Percentiles rank a stretch among this genome's conserved stretches.
phyloP scores from a whole-genome alignment of 257 asterid species.

The Solanum virginianum region DNA sequence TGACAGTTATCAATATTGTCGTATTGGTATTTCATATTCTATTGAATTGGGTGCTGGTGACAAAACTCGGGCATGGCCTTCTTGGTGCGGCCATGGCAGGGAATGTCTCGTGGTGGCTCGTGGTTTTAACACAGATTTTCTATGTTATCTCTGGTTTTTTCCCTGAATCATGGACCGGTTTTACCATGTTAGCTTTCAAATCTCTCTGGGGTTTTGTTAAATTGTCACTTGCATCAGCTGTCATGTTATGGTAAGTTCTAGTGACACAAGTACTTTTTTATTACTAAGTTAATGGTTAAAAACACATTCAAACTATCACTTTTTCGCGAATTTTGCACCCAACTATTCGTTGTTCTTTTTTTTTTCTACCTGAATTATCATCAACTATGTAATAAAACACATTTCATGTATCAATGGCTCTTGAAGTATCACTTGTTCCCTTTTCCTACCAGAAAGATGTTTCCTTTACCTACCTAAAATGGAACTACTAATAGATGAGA shows the following conservation, averaged over 20 bases:
- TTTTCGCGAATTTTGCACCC: neutral
- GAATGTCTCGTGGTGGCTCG: slow-evolving; percentile 74
- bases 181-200: slow-evolving; percentile 50
- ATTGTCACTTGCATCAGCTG: slow-evolving; percentile 75
- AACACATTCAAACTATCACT: too few relatives aligned
- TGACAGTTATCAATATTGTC: slow-evolving; percentile 42
- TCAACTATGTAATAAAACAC: too few relatives aligned
- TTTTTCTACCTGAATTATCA: too few relatives aligned
- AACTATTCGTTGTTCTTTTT: neutral
- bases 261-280: neutral
- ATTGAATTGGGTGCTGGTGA: slow-evolving; percentile 58
- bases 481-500: neutral
- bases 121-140: slow-evolving; percentile 56
- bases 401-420: too few relatives aligned
- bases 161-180: slow-evolving; percentile 78
- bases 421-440: too few relatives aligned
- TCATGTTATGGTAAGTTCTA: slow-evolving; percentile 67
- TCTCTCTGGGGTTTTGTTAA: slow-evolving; percentile 50
- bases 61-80: slow-evolving; percentile 39
- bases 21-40: slow-evolving; percentile 48
- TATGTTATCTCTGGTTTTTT: slow-evolving; percentile 60
- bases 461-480: too few relatives aligned
- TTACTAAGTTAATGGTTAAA: neutral
- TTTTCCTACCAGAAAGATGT: too few relatives aligned
- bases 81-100: slow-evolving; percentile 80